Evolutionary conservation across 225 moss, liverwort and hornwort genomes (phyloP), one percentile per base, ranked within the genome.

Genomic region (Pseudoscleropodium purum): DNA sequence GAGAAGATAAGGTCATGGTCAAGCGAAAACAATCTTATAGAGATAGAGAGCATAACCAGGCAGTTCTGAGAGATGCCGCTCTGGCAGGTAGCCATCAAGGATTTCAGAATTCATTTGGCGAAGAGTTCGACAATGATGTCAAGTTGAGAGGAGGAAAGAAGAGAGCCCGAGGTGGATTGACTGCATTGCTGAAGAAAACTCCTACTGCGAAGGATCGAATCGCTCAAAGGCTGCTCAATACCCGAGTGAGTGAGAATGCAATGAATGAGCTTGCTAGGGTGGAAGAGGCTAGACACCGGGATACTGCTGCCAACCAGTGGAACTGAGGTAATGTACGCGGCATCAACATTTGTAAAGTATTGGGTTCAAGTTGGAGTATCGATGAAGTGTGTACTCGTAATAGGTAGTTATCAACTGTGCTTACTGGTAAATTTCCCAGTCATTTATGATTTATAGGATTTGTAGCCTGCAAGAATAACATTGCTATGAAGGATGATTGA

Each of bases 301-400:
- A 99, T 90, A 94, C 96, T 56, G 94, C 95, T 87, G 95, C 97
- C 49, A 99, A 99, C 87, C 97, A 96, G 91, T 99, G 99, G 99
- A 90, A 74, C 75, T 93, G 93, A 93, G 82, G 67, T 91, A 88
- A 87, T 89, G 30, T 77, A 56, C 68, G 51, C 82, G 51, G 85
- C 62, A 72, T 78, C 49, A 70, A 82, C 29, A 33, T 61, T 64
- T 43, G 36, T 73, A 24, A 75, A 77, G 63, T 63, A 77, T 85
- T 75, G 61, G 68, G 76, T 84, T 90, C 73, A 74, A 78, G 49
- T 29, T 86, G 84, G 69, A n/a, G 68, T 64, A 34, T 51, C 11
- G 26, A 83, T 37, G 45, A 49, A 25, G 36, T 47, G 24, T 64
- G 24, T 49, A 65, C 14, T 7, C 36, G 9, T 45, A 51, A 54